Base-by-base conservation (phyloP, 352 stramenopile species). In the Phytophthora litchii region DNA sequence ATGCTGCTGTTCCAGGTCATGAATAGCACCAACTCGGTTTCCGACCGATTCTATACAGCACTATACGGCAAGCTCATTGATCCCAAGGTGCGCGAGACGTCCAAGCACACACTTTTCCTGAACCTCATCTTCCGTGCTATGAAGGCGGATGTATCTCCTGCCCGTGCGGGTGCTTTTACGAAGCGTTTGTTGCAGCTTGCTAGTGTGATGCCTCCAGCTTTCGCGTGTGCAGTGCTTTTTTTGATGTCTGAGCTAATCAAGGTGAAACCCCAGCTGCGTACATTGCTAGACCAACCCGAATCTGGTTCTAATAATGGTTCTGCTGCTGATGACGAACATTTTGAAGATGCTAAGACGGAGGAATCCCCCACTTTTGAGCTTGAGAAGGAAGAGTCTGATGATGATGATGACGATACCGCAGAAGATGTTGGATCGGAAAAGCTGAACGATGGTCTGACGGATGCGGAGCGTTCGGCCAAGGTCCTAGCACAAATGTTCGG, bases 81-180 rank as follows among this genome's bases (percentile, higher is more conserved):
- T 41, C 67, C 85, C 8, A 92, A 97, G 35, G 72, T 98, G 51
- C 75, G 79, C 27, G 86, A 96, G 57, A 97, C 94, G 23, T 95
- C 84, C 55, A 96, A 99, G 70, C 80, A 98, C 63, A 98, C 96
- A 13, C 80, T 99, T 48, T 98, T 99, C 51, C 85, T 99, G 19
- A 99, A 99, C 75, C 64, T 99, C n/a, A 63, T 99, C 31, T 99
- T 98, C 82, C 97, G 97, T 45, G 93, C 96, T 10, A 94, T 99
- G 59, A 99, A 99, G 69, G 83, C 84, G 14, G 97, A 99, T 61
- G 83, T 84, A 7, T 89, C 94, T 2, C 59, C 68, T 12, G 82
- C 84, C 14, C 83, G 97, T 20, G 75, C 90, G 1, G 67, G 81
- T 35, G 97, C 96, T 7, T 98, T 99, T 67, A 67, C 91, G n/a